phyloP scores from a whole-genome alignment of 257 asterid species.

The Mitragyna speciosa region DNA sequence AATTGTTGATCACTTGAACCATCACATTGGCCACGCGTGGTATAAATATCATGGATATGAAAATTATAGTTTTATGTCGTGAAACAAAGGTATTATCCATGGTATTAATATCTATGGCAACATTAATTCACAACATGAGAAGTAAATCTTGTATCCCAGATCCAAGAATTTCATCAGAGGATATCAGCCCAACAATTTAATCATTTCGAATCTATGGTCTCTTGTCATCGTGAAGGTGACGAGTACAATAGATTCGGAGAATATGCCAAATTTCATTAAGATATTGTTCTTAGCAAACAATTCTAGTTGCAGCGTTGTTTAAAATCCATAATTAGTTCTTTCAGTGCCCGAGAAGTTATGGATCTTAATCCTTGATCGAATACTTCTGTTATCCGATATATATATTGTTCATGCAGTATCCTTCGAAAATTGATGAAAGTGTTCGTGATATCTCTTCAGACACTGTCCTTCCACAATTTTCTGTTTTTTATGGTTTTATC shows the following conservation, averaged over 20 bases:
- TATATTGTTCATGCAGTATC: neutral
- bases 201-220: neutral
- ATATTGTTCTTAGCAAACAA: neutral
- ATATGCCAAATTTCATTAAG: neutral
- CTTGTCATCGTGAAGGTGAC: neutral
- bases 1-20: neutral
- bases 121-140: neutral
- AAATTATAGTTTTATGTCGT: too few relatives aligned
- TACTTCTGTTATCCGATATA: neutral
- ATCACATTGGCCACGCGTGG: neutral
- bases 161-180: neutral
- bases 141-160: neutral
- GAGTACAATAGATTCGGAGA: neutral
- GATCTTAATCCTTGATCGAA: neutral
- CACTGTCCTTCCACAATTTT: neutral
- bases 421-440: neutral
- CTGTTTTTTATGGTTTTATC: too few relatives aligned
- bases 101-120: neutral
- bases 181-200: neutral
- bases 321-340: neutral
- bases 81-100: neutral
- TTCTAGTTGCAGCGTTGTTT: neutral
- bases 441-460: neutral
- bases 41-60: neutral
- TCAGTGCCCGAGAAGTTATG: neutral